phyloP scores from a whole-genome alignment of 139 green algal species.

The Chlamydomonas sphaeroides region DNA sequence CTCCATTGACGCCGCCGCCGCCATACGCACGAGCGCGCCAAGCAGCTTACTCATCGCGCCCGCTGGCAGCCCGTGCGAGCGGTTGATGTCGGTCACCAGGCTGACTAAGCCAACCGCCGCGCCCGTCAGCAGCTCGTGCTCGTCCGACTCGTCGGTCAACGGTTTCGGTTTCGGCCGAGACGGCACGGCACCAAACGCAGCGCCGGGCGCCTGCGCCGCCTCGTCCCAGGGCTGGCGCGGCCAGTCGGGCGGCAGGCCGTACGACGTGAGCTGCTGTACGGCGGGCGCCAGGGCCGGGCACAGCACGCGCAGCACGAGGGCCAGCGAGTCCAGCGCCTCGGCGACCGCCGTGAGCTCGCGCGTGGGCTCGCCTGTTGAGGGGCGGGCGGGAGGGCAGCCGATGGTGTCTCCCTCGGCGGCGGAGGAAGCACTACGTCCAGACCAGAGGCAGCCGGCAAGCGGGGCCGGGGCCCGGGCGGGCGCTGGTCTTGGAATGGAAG shows the following conservation, averaged over 20 bases:
- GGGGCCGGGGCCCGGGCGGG: no score
- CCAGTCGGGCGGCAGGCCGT: slow-evolving; percentile 14
- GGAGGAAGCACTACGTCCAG: no score
- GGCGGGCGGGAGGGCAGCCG: neutral
- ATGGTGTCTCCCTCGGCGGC: no score
- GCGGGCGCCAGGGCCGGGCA: slow-evolving; percentile 24
- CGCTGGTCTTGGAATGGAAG: no score
- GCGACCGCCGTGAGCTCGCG: slow-evolving; percentile 24
- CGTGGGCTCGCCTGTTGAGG: neutral
- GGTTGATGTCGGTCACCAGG: slow-evolving; percentile 28
- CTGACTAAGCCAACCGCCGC: slow-evolving; percentile 14
- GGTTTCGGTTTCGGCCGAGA: neutral
- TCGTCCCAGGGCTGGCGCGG: neutral
- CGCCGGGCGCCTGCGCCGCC: neutral
- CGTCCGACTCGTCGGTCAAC: slow-evolving; percentile 29
- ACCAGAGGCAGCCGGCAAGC: no score
- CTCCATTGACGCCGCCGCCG: neutral
- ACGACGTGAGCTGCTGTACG: neutral
- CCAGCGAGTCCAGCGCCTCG: slow-evolving; percentile 16
- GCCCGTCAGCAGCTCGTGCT: slow-evolving; percentile 25
- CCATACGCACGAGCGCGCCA: neutral
- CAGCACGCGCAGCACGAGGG: neutral
- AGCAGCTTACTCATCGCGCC: neutral
- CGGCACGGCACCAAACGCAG: no score
- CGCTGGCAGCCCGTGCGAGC: slow-evolving; percentile 27